Conservation (phyloP, 768 basidiomycete genomes). For the Tricholoma sp. region DNA sequence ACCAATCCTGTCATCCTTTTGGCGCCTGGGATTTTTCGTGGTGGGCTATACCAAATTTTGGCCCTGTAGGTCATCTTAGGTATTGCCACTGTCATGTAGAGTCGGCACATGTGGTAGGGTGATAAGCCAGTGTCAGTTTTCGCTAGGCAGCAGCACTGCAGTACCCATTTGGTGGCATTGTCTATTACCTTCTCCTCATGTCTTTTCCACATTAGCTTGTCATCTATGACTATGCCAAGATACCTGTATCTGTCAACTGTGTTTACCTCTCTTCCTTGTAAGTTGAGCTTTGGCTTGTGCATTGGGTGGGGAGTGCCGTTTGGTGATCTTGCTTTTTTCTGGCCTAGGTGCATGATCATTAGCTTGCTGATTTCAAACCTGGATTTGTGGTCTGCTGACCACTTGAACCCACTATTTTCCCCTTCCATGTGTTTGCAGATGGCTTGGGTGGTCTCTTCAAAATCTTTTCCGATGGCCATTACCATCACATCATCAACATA, state of each 20-base stretch:
- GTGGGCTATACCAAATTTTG: too few species aligned
- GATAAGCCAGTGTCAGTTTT: constrained; percentile 9
- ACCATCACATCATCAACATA: constrained; percentile 2
- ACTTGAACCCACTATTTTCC: constrained; percentile 9
- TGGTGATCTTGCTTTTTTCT: neutral
- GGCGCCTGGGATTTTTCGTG: too few species aligned
- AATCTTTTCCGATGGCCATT: neutral
- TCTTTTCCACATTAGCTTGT: constrained; percentile 12
- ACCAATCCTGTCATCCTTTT: too few species aligned
- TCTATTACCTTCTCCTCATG: constrained; percentile 9
- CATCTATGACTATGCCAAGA: constrained; percentile 10
- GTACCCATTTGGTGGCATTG: constrained; percentile 6
- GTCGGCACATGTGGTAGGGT: constrained; percentile 5
- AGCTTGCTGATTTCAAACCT: neutral
- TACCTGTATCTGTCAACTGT: too few species aligned
- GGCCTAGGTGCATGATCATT: neutral
- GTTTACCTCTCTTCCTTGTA: neutral
- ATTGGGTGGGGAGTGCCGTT: neutral
- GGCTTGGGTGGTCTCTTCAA: neutral
- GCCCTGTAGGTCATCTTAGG: constrained; percentile 17
- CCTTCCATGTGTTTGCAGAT: constrained; percentile 1
- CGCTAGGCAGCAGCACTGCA: neutral
- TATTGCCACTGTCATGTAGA: constrained; percentile 15
- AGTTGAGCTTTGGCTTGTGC: neutral
- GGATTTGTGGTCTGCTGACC: constrained; percentile 19